Conservation (phyloP, 2,329 filamentous ascomycete genomes). For the Fusarium pininemorale region DNA sequence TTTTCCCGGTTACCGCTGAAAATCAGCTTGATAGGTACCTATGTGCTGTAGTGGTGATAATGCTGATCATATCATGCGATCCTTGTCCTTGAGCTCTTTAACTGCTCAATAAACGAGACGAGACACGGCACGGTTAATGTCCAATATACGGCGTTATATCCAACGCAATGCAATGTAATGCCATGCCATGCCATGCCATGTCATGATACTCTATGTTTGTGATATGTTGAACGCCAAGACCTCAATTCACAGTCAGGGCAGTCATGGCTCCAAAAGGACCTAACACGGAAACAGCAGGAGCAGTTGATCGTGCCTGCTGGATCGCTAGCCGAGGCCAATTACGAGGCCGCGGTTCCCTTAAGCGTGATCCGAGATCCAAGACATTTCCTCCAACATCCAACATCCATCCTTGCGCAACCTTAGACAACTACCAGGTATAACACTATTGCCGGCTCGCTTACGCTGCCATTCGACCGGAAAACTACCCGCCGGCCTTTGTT, state of each 20-base stretch:
- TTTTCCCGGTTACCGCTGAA: neutral
- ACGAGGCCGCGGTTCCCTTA: slow-evolving; percentile 14
- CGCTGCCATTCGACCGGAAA: slow-evolving; percentile 19
- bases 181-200: neutral
- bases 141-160: neutral
- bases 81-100: slow-evolving; percentile 3
- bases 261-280: slow-evolving; percentile 2
- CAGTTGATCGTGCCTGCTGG: slow-evolving; percentile 2
- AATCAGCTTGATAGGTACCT: neutral
- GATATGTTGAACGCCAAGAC: neutral
- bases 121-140: slow-evolving; percentile 1
- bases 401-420: slow-evolving; percentile 1
- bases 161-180: neutral
- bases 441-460: slow-evolving; percentile 11
- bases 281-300: slow-evolving; percentile 36
- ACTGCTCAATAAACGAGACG: neutral
- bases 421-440: neutral
- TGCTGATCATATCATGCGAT: neutral
- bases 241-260: neutral
- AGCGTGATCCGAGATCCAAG: slow-evolving; percentile 29
- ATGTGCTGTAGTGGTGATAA: neutral
- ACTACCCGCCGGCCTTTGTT: slow-evolving; percentile 8
- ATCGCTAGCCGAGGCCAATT: slow-evolving; percentile 15
- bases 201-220: neutral
- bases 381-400: slow-evolving; percentile 7